phyloP scores from a whole-genome alignment of 176 grass and related monocot genomes.

The Aegilops umbellulata region DNA sequence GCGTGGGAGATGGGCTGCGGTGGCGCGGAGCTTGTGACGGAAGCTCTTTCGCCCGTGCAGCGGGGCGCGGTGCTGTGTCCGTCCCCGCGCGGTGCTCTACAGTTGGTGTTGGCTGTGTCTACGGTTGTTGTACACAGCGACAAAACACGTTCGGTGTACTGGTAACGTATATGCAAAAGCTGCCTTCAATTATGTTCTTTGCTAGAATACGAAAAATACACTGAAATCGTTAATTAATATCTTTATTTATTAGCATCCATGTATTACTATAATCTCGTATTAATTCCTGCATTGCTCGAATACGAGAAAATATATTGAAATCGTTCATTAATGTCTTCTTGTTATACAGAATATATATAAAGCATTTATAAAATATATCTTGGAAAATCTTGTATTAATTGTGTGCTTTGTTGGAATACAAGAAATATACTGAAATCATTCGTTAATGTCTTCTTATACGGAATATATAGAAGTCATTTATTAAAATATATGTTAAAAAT shows the following conservation, averaged over 20 bases:
- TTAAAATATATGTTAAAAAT: no score
- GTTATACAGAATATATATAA: no score
- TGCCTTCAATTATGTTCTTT: no score
- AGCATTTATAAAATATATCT: no score
- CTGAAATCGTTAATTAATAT: neutral
- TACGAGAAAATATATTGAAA: neutral
- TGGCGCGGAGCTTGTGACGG: slow-evolving; percentile 18
- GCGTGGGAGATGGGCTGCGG: neutral
- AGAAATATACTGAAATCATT: neutral
- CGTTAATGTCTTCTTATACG: neutral
- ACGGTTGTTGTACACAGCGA: neutral
- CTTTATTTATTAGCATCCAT: neutral
- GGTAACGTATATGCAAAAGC: neutral
- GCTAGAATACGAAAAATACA: no score
- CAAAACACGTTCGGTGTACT: neutral
- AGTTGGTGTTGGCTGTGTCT: neutral
- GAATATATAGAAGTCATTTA: neutral
- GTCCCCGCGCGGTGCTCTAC: neutral
- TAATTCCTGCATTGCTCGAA: neutral
- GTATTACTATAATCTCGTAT: neutral
- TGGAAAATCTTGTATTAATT: neutral
- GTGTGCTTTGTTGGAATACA: no score
- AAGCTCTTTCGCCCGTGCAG: neutral
- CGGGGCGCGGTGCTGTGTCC: neutral
- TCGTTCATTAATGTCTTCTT: no score